Base-by-base conservation (phyloP, 1,139 yeast species). In the Pichia cactophila region DNA sequence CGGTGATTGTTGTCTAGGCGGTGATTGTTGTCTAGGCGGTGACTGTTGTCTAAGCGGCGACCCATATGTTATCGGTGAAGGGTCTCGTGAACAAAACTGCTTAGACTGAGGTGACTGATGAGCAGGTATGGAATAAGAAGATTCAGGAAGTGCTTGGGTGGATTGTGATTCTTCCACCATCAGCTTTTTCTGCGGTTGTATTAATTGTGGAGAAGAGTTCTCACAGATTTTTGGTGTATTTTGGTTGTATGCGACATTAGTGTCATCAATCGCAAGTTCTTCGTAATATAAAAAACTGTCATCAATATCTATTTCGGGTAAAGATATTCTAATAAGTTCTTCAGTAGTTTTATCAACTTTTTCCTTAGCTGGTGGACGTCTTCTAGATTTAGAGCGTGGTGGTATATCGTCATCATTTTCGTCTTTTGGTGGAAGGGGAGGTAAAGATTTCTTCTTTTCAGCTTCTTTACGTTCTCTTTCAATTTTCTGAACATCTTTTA, bases 381-480 rank as follows among this genome's bases (percentile, higher is more conserved):
- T 49, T 29, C 54, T 47, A 5, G 49, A 44, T 23, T 48, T 50
- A 1, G 50, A 44, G 11, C 53, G 48, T n/a, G 49, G 42, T 10
- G 56, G 52, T n/a, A 46, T 33, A 4, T 41, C 50, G 9, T 29
- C 31, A 8, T 26, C n/a, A 14, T 11, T 41, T 37, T 50, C 54
- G 47, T 58, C 60, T 39, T 58, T 54, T 8, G 44, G 45, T 12
- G 62, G 58, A 14, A 54, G 38, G 4, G 61, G 58, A 6, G 56
- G 58, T 9, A 61, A 57, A 0, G 60, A 55, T 41, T 56, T 58
- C 41, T 42, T 43, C 44, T 59, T 58, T 41, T 4, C 37, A 33
- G 10, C 45, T 47, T 45, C 53, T 51, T 16, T 38, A 37, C 42
- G 52, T 46, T 51, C 50, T 16, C 41, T 33, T 41, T 44, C 50